These are phyloP conservation scores for Lentinula edodes DNA, from an alignment of 768 basidiomycete species.

Conservation along the genomic window DNA sequence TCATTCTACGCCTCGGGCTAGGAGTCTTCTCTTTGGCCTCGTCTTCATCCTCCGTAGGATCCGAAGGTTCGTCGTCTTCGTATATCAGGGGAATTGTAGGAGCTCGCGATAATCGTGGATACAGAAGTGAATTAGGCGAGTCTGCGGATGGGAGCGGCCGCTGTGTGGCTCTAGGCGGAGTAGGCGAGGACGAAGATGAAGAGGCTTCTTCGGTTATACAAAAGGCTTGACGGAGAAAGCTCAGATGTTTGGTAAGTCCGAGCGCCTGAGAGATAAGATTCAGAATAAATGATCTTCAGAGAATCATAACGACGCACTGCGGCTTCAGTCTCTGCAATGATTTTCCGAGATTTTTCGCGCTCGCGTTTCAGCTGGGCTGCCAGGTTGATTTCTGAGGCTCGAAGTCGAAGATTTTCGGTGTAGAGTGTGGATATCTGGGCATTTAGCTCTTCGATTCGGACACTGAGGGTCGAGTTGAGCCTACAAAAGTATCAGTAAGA, in stretches of 20 bases:
- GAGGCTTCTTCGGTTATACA: constrained; percentile 30
- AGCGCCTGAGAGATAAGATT: constrained; percentile 34
- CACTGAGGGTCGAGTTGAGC: constrained; percentile 80
- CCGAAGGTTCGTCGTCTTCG: constrained; percentile 59
- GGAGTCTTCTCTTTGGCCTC: constrained; percentile 22
- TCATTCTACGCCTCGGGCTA: constrained; percentile 32
- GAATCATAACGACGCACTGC: constrained; percentile 42
- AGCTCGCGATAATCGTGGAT: constrained; percentile 54
- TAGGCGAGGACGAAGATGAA: constrained; percentile 35
- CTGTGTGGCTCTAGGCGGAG: constrained; percentile 42
- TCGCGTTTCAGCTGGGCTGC: constrained; percentile 74
- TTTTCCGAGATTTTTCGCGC: constrained; percentile 65
- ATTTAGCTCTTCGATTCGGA: constrained; percentile 81
- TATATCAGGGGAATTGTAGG: constrained; percentile 63
- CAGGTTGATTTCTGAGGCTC: constrained; percentile 75
- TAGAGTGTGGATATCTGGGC: constrained; percentile 77
- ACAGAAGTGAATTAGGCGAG: constrained; percentile 32
- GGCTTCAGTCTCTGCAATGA: constrained; percentile 68
- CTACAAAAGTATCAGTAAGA: constrained; percentile 28
- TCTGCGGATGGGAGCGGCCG: constrained; percentile 38
- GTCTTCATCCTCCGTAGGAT: constrained; percentile 35
- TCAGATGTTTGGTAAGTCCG: constrained; percentile 60
- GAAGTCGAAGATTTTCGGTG: constrained; percentile 76
- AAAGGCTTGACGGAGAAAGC: constrained; percentile 58
- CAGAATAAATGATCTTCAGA: constrained; percentile 7